These are phyloP conservation scores for Hypoxylon sp. DNA, from an alignment of 2,329 filamentous ascomycete genomes.

Conservation along the genomic window DNA sequence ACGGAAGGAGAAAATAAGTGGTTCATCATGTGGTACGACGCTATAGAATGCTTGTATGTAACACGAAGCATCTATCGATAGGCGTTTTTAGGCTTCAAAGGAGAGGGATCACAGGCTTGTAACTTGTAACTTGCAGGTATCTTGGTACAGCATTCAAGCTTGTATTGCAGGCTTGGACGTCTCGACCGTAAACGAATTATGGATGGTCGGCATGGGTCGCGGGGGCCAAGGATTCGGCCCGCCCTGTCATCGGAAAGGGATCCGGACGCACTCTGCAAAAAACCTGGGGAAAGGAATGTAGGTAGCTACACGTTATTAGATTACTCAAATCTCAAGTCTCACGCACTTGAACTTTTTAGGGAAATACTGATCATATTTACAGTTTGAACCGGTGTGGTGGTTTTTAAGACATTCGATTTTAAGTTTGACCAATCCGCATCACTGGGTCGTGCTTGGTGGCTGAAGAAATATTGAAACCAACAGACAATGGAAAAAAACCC, in stretches of 20 bases:
- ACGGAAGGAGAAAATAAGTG: constrained; percentile 8
- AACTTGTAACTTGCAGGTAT: background rate
- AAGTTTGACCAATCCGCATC: background rate
- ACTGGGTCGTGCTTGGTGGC: background rate
- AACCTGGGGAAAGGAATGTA: constrained; percentile 4
- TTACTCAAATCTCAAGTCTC: background rate
- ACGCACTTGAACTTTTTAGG: background rate
- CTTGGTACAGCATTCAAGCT: background rate
- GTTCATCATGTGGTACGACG: constrained; percentile 11
- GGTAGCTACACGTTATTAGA: constrained; percentile 7
- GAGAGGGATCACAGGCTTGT: background rate
- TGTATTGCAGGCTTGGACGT: background rate
- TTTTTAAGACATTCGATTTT: background rate
- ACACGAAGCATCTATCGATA: constrained; percentile 16
- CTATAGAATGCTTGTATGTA: constrained; percentile 21
- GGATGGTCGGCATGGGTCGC: constrained; percentile 7
- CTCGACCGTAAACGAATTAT: background rate
- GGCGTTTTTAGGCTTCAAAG: constrained; percentile 6
- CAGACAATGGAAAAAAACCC: constrained; percentile 2
- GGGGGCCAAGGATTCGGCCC: constrained; percentile 25
- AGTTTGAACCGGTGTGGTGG: background rate
- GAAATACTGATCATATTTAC: constrained; percentile 5
- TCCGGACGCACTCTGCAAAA: constrained; percentile 8
- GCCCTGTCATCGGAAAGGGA: constrained; percentile 9
- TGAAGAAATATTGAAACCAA: constrained; percentile 8